Percentiles rank a stretch among this genome's conserved stretches.
Conservation (phyloP, 2,329 filamentous ascomycete genomes). For the Sclerotinia spermophila region DNA sequence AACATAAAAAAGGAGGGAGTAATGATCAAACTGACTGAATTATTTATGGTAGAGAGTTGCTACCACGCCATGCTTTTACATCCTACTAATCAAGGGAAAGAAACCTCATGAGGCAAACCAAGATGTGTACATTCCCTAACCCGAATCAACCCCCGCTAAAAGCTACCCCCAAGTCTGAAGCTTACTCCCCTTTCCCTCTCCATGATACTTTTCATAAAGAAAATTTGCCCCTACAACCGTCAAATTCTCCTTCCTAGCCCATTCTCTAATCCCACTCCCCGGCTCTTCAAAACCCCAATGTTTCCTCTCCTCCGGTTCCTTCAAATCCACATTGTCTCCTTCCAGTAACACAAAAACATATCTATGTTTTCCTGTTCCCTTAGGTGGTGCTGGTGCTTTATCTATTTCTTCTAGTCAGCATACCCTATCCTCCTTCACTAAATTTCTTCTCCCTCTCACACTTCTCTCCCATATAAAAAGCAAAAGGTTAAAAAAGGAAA, state of each 20-base stretch:
- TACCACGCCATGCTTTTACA: too few relatives aligned
- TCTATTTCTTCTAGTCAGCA: constrained; percentile 37
- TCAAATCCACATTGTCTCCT: constrained; percentile 41
- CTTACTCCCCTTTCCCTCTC: constrained; percentile 43
- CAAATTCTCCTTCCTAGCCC: constrained; percentile 47
- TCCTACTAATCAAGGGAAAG: background rate
- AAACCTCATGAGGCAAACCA: background rate
- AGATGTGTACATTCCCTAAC: background rate
- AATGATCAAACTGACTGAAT: too few relatives aligned
- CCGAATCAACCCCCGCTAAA: background rate
- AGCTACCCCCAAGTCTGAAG: background rate
- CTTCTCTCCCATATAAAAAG: too few relatives aligned
- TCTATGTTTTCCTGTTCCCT: constrained; percentile 53
- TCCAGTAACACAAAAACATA: constrained; percentile 54
- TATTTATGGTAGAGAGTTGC: background rate
- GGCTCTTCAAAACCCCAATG: constrained; percentile 53
- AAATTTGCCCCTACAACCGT: constrained; percentile 44
- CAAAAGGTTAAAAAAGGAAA: constrained; percentile 13
- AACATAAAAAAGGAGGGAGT: too few relatives aligned
- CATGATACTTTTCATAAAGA: constrained; percentile 41
- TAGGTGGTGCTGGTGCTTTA: constrained; percentile 51
- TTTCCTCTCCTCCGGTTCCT: constrained; percentile 46
- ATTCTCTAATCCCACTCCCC: constrained; percentile 48
- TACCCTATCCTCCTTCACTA: background rate
- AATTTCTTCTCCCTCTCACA: too few relatives aligned